Base-by-base conservation (phyloP, 2,329 filamentous ascomycete genomes). In the Domatiomyces globalis region DNA sequence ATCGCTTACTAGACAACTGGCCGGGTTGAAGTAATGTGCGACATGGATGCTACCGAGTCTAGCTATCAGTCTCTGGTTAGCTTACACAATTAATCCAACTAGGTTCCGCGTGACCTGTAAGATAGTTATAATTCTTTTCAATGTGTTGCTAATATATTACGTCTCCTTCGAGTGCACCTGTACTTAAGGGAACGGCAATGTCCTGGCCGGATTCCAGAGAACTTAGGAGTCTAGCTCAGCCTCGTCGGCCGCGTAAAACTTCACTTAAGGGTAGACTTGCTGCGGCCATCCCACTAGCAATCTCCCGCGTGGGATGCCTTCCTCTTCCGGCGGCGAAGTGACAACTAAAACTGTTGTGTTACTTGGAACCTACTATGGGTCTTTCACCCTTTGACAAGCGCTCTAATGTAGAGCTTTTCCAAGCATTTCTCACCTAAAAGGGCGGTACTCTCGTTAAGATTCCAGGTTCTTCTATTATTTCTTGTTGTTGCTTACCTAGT, bases 131-230 rank as follows among this genome's bases (percentile, higher is more conserved):
- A 20, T 27, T 27, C 44, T 15, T n/a, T 20, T 12, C n/a, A 22
- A 20, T 45, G 5, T 15, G 15, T 15, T 39, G 33, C 33, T 39
- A 39, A 39, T 39, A 10, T 39, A 27, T 27, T 27, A 27, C 19
- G 19, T 45, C 10, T 1, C 15, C 9, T 45, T 68, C 66, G 69
- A 66, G 63, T 70, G 62, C 62, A 71, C 68, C 67, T 72, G 70
- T 67, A 72, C 69, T 72, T 72, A 72, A 68, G 65, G 69, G 69
- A 69, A 66, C 63, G 53, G 52, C 59, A 60, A 62, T 44, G 57
- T 58, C 54, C 54, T 53, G 60, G 53, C 58, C 56, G 59, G 56
- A 48, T 43, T 29, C 8, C 25, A 29, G 42, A 48, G 22, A 17
- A 44, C 29, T 43, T 27, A 49, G 25, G 29, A 39, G 19, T 20